Conservation (phyloP, 345 rosid species). For the Eucalyptus erythrocorys region DNA sequence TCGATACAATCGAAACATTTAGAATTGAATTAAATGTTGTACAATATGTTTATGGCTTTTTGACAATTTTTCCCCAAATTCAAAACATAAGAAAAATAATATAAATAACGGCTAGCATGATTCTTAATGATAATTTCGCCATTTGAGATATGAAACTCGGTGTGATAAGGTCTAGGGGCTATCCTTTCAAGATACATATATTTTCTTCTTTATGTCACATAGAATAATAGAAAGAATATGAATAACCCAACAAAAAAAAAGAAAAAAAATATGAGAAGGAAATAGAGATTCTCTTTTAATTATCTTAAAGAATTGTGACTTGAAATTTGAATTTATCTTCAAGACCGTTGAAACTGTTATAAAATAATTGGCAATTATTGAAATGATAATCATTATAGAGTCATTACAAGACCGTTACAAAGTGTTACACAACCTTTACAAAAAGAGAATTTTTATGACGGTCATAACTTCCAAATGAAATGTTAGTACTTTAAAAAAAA, state of each 20-base stretch:
- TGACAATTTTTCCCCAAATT: too few species aligned
- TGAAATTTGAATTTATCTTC: too few species aligned
- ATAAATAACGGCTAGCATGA: too few species aligned
- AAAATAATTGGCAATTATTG: too few species aligned
- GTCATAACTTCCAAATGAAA: too few species aligned
- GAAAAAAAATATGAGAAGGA: background rate
- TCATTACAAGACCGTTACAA: too few species aligned
- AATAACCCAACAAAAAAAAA: background rate
- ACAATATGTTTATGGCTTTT: too few species aligned
- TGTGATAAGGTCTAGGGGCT: background rate
- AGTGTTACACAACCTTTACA: fast-evolving
- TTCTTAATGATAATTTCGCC: too few species aligned
- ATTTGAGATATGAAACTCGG: fast-evolving
- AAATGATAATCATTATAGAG: background rate
- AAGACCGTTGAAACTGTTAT: too few species aligned
- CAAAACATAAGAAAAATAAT: too few species aligned
- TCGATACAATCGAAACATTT: too few species aligned
- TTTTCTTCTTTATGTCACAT: background rate
- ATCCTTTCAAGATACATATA: fast-evolving
- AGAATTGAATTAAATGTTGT: too few species aligned
- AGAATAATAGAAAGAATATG: background rate
- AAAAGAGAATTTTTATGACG: fast-evolving
- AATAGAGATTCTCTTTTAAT: background rate
- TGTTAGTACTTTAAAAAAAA: background rate
- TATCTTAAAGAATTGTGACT: background rate